A percentile compares a stretch with the other conserved stretches of the same genome.
These are phyloP conservation scores for Oenanthe javanica DNA, from an alignment of 140 eudicot genomes.

Conservation along the genomic window DNA sequence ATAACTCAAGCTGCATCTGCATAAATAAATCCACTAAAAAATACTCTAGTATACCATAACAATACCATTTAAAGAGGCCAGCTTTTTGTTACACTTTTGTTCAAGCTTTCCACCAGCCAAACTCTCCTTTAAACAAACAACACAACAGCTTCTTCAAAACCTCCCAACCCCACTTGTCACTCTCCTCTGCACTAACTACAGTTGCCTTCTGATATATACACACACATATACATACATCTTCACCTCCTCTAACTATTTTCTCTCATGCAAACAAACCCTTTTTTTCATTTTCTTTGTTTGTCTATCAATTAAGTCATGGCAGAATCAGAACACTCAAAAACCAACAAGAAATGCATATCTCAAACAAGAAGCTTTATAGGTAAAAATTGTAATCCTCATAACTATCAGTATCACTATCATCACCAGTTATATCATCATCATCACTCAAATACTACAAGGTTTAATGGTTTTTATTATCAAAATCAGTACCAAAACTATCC, in stretches of 20 bases:
- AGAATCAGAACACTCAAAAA: slow-evolving; percentile 36
- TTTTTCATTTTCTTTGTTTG: slow-evolving; percentile 26
- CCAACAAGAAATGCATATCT: slow-evolving; percentile 45
- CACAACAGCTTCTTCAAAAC: slow-evolving; percentile 16
- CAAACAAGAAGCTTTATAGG: slow-evolving; percentile 40
- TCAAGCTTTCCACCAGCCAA: neutral
- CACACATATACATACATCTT: slow-evolving; percentile 4
- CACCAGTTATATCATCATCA: slow-evolving; percentile 32
- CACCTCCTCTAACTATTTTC: slow-evolving; percentile 28
- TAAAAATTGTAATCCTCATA: slow-evolving; percentile 21
- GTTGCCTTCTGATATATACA: slow-evolving; percentile 28
- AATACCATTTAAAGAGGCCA: neutral
- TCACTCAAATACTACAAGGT: slow-evolving; percentile 22
- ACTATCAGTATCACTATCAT: slow-evolving; percentile 26
- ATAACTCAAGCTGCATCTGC: neutral
- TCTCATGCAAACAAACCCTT: slow-evolving; percentile 52
- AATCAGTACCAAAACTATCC: slow-evolving; percentile 48
- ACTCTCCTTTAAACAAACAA: neutral
- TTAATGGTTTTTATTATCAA: slow-evolving; percentile 25
- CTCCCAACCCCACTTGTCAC: slow-evolving; percentile 6
- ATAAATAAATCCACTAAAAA: slow-evolving; percentile 1
- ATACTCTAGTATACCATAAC: neutral
- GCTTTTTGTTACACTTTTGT: slow-evolving; percentile 1
- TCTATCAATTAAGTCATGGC: slow-evolving; percentile 42
- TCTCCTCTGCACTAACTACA: slow-evolving; percentile 43